phyloP scores from a whole-genome alignment of 192 early-diverging fungal species.

The Kappamyces sp. region DNA sequence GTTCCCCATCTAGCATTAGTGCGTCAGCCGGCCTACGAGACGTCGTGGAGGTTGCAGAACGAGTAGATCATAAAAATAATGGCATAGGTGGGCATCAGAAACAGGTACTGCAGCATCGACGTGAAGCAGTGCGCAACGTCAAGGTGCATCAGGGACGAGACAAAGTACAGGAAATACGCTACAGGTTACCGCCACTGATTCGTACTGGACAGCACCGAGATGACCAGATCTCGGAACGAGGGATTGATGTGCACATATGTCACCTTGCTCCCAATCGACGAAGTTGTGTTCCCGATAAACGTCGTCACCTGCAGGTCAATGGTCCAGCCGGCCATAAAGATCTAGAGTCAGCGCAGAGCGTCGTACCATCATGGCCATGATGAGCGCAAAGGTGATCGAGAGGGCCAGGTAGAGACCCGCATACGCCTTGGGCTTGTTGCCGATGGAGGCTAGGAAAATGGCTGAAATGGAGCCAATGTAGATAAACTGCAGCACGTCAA shows the following conservation, averaged over 20 bases:
- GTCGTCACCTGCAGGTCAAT: conserved; percentile 15
- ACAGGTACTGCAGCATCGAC: conserved; percentile 79
- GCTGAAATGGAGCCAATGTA: conserved; percentile 78
- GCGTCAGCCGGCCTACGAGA: conserved; percentile 96
- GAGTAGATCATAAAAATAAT: conserved; percentile 93
- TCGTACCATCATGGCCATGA: conserved; percentile 83
- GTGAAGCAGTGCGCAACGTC: conserved; percentile 66
- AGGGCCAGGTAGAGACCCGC: conserved; percentile 66
- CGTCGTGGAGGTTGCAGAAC: conserved; percentile 92
- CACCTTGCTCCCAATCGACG: conserved; percentile 7
- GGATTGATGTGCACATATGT: no score
- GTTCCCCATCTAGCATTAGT: conserved; percentile 43
- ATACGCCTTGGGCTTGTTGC: conserved; percentile 93
- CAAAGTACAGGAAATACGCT: conserved; percentile 64
- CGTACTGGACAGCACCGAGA: conserved; percentile 71
- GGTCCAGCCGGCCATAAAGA: conserved; percentile 51
- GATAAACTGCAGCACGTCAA: conserved; percentile 61
- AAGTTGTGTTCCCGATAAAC: conserved; percentile 24
- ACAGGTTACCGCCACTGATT: no score
- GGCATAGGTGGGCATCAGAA: conserved; percentile 79
- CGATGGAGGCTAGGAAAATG: conserved; percentile 83
- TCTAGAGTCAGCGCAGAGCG: no score
- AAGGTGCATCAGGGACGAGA: conserved; percentile 71
- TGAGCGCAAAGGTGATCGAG: conserved; percentile 76
- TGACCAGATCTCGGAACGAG: conserved; percentile 71